These are phyloP conservation scores for Yamadazyma mexicana DNA, from an alignment of 1,139 yeast genomes.

Conservation along the genomic window DNA sequence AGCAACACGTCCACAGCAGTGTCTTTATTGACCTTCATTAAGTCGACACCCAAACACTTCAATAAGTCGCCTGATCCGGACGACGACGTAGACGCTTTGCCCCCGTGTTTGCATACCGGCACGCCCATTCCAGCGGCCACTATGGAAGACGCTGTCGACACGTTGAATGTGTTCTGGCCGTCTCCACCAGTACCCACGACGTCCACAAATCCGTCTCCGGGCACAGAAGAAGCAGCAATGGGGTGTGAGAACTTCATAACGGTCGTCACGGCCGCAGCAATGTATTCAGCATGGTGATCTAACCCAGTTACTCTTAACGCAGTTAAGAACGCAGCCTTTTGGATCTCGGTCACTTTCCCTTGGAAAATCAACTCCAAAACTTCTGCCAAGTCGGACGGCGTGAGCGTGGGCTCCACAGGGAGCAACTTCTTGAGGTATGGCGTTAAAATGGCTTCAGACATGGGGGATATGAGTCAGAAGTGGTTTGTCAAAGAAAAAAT, in stretches of 20 bases:
- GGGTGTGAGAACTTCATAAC: slow-evolving; percentile 61
- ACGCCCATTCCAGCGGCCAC: slow-evolving; percentile 91
- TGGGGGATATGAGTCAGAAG: not conserved
- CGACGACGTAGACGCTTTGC: slow-evolving; percentile 89
- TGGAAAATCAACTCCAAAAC: slow-evolving; percentile 62
- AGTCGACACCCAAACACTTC: slow-evolving; percentile 72
- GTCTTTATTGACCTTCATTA: slow-evolving; percentile 62
- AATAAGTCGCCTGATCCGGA: slow-evolving; percentile 94
- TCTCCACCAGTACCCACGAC: slow-evolving; percentile 99
- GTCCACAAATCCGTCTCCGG: slow-evolving; percentile 65
- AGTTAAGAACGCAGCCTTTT: slow-evolving; percentile 76
- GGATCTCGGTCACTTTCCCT: slow-evolving; percentile 65
- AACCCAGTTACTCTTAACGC: slow-evolving; percentile 70
- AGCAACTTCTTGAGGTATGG: slow-evolving; percentile 67
- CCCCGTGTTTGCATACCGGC: slow-evolving; percentile 88
- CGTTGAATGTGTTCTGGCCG: slow-evolving; percentile 95
- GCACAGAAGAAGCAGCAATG: slow-evolving; percentile 44
- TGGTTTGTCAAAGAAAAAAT: not conserved
- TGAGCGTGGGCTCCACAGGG: slow-evolving; percentile 56
- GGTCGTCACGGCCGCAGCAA: slow-evolving; percentile 82
- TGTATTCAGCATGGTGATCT: slow-evolving; percentile 79
- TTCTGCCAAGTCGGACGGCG: slow-evolving; percentile 57
- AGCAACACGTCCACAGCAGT: slow-evolving; percentile 66
- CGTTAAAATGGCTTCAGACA: slow-evolving; percentile 33
- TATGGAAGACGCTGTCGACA: slow-evolving; percentile 91